Evolutionary conservation across 257 asterid species (phyloP).

Genomic region (Cruciata laevipes): DNA sequence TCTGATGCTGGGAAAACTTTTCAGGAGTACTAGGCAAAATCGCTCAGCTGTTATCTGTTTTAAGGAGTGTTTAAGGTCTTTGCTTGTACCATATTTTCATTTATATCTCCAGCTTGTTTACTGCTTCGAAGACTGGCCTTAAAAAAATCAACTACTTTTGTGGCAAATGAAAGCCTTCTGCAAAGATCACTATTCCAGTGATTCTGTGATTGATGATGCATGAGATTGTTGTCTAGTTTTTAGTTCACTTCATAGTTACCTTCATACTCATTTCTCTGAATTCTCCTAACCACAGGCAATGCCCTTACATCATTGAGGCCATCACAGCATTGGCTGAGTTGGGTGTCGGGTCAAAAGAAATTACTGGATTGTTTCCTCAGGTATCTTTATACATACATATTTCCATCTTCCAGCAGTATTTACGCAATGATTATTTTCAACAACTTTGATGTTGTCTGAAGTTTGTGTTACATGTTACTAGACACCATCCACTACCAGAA

Average conservation of each 20-base stretch:
- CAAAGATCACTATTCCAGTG: not conserved
- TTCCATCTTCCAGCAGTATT: not conserved
- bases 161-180: not conserved
- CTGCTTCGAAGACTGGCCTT: not conserved
- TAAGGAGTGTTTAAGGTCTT: conserved; percentile 94
- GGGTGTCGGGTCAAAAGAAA: conserved; percentile 80
- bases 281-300: conserved; percentile 49
- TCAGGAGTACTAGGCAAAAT: conserved; percentile 76
- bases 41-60: conserved; percentile 85
- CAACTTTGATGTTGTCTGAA: conserved; percentile 14
- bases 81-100: not conserved
- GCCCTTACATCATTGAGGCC: conserved; percentile 82
- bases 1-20: conserved; percentile 87
- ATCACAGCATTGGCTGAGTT: conserved; percentile 85
- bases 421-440: not conserved
- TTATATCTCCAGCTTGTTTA: too few relatives aligned
- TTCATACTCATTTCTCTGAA: conserved; percentile 6
- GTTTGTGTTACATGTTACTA: conserved; percentile 26
- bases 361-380: conserved; percentile 75
- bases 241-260: not conserved
- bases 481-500: conserved; percentile 82
- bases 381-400: conserved; percentile 28
- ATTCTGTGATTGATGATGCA: conserved; percentile 5
- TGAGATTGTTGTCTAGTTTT: not conserved
- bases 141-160: not conserved